A percentile compares a stretch with the other conserved stretches of the same genome.
Evolutionary conservation across 106 monocot genomes (phyloP).

Genomic region (Acorus calamus): DNA sequence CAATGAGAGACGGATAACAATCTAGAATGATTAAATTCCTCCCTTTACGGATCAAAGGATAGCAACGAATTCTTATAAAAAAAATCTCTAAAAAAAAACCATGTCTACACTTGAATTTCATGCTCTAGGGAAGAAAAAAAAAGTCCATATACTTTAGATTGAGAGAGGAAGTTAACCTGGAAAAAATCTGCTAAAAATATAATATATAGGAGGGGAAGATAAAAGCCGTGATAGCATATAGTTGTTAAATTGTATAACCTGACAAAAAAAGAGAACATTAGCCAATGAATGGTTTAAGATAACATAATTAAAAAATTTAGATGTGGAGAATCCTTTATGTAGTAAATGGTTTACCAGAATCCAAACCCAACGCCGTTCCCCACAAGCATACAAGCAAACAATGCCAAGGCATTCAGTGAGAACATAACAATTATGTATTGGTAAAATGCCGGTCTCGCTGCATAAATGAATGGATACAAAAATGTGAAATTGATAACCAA

Average conservation of each 20-base stretch:
- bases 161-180: constrained; percentile 36
- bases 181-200: constrained; percentile 93
- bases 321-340: background rate
- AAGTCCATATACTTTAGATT: background rate
- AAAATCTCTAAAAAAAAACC: too few relatives aligned
- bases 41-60: too few relatives aligned
- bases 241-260: constrained; percentile 70
- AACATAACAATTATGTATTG: constrained; percentile 76
- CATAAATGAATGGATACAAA: constrained; percentile 5
- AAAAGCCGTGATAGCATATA: constrained; percentile 83
- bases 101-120: too few relatives aligned
- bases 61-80: too few relatives aligned
- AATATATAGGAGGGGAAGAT: constrained; percentile 79
- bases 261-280: background rate
- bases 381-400: constrained; percentile 56
- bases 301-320: too few relatives aligned
- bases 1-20: too few relatives aligned
- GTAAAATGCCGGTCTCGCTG: constrained; percentile 88
- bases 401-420: constrained; percentile 35
- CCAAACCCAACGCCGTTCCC: constrained; percentile 73
- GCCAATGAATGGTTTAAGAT: background rate
- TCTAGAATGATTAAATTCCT: too few relatives aligned
- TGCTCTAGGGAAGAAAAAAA: too few relatives aligned
- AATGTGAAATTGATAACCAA: background rate
- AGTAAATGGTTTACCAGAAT: constrained; percentile 40